Evolutionary conservation across 495 filamentous ascomycete genomes (phyloP).

Genomic region (Hyaloscypha hepaticicola): DNA sequence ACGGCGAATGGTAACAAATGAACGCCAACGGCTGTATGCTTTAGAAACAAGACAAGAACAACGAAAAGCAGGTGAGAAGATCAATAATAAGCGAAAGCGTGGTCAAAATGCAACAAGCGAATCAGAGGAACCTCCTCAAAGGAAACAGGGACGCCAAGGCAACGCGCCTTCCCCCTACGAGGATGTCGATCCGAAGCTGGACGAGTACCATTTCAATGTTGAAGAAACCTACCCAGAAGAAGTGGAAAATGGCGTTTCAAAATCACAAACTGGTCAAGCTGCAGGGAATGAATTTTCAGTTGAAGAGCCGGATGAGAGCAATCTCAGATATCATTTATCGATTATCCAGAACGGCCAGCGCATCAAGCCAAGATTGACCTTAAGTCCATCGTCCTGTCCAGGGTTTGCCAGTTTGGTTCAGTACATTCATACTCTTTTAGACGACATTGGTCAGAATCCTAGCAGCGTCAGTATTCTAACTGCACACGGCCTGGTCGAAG

Average conservation of each 20-base stretch:
- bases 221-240: background rate
- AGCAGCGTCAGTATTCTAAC: constrained; percentile 21
- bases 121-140: background rate
- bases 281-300: background rate
- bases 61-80: constrained; percentile 2
- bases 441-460: constrained; percentile 22
- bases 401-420: constrained; percentile 23
- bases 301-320: constrained; percentile 1
- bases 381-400: constrained; percentile 11
- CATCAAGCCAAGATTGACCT: constrained; percentile 16
- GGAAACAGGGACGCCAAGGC: background rate
- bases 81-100: background rate
- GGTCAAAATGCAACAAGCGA: background rate
- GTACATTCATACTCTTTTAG: constrained; percentile 19
- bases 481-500: constrained; percentile 39
- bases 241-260: background rate
- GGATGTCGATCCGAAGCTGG: constrained; percentile 25
- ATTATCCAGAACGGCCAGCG: constrained; percentile 14
- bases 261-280: background rate
- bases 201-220: constrained; percentile 20
- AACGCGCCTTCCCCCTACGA: constrained; percentile 7
- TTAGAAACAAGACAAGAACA: constrained; percentile 51
- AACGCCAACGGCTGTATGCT: constrained; percentile 61
- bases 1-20: constrained; percentile 63
- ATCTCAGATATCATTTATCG: constrained; percentile 17